Percentiles rank a stretch among this genome's conserved stretches.
Evolutionary conservation across 257 asterid genomes (phyloP).

Genomic region (Rehmannia glutinosa): DNA sequence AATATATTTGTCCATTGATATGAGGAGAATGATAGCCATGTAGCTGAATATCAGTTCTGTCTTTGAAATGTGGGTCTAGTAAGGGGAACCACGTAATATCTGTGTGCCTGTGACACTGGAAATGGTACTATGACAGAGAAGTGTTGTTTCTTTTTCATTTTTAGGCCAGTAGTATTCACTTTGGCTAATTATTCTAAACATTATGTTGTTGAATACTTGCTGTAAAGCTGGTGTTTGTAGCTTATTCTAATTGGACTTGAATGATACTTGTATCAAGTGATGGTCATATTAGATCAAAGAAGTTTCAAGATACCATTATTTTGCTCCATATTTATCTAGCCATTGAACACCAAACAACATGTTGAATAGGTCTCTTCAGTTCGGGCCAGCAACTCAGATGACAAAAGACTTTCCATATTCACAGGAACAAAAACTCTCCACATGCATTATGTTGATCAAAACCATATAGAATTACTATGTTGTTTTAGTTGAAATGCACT

Average conservation of each 20-base stretch:
- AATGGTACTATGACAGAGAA: neutral
- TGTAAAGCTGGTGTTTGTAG: neutral
- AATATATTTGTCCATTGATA: neutral
- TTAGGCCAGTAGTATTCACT: neutral
- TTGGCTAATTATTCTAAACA: neutral
- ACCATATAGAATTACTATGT: neutral
- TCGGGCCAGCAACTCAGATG: slow-evolving; percentile 94
- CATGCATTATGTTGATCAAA: slow-evolving; percentile 78
- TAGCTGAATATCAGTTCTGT: too few species aligned
- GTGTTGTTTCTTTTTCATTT: neutral
- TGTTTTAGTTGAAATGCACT: slow-evolving; percentile 3
- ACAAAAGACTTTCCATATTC: slow-evolving; percentile 87
- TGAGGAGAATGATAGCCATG: slow-evolving; percentile 8
- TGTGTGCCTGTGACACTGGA: neutral
- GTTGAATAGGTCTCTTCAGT: slow-evolving; percentile 80
- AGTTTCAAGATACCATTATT: slow-evolving; percentile 5
- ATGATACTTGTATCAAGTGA: slow-evolving; percentile 8
- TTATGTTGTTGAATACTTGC: neutral
- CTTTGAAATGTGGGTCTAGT: neutral
- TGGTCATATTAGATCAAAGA: neutral
- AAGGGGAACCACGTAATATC: neutral
- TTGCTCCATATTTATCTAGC: slow-evolving; percentile 12
- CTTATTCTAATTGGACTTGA: slow-evolving; percentile 3
- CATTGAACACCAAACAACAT: slow-evolving; percentile 15
- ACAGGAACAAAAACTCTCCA: slow-evolving; percentile 94